phyloP scores from a whole-genome alignment of 2,329 filamentous ascomycete species.

The Monosporascus sp. region DNA sequence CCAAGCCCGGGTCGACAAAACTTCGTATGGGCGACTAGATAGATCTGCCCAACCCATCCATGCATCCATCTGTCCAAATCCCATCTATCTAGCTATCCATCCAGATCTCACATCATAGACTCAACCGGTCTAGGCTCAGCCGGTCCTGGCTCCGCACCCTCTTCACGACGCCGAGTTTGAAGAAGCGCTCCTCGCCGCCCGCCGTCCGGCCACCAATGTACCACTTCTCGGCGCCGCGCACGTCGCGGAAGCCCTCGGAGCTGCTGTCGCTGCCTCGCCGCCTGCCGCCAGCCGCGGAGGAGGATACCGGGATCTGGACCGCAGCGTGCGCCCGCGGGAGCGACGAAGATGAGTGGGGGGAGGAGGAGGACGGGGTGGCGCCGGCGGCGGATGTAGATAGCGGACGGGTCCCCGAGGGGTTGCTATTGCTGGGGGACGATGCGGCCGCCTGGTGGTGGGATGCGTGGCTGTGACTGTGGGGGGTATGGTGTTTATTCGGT shows the following conservation, averaged over 20 bases:
- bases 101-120: slow-evolving; percentile 47
- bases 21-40: not conserved
- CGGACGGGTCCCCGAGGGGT: slow-evolving; percentile 10
- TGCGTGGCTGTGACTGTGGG: not conserved
- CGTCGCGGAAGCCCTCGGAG: slow-evolving; percentile 70
- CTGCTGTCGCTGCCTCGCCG: slow-evolving; percentile 70
- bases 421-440: slow-evolving; percentile 2
- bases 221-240: slow-evolving; percentile 69
- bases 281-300: slow-evolving; percentile 21
- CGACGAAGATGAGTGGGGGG: not conserved
- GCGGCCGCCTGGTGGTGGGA: not conserved
- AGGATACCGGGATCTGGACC: slow-evolving; percentile 18
- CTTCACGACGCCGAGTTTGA: slow-evolving; percentile 72
- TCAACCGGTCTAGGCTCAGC: slow-evolving; percentile 68
- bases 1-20: not conserved
- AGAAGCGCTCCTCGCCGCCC: slow-evolving; percentile 73
- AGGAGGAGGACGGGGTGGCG: not conserved
- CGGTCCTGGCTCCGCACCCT: slow-evolving; percentile 69
- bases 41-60: not conserved
- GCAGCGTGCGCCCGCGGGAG: slow-evolving; percentile 8
- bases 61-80: not conserved
- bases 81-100: not conserved
- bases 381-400: slow-evolving; percentile 14
- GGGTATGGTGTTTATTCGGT: slow-evolving; percentile 23
- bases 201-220: slow-evolving; percentile 76